phyloP scores from a whole-genome alignment of 495 filamentous ascomycete genomes.

The Neurospora intermedia region DNA sequence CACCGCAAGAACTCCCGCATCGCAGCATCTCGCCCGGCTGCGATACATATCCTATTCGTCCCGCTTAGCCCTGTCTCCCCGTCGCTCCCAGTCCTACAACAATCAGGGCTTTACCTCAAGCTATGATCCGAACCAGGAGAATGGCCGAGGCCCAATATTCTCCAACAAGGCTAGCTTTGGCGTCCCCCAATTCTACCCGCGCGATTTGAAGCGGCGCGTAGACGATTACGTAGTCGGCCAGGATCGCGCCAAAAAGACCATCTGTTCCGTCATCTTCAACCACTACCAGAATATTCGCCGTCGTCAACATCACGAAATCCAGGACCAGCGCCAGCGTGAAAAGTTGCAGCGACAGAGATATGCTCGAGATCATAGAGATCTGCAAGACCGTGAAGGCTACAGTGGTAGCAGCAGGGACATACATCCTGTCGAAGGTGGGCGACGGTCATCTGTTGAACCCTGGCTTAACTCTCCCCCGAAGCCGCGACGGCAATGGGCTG shows the following conservation, averaged over 20 bases:
- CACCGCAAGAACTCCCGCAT: slow-evolving; percentile 14
- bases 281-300: slow-evolving; percentile 88
- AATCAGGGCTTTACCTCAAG: slow-evolving; percentile 50
- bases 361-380: slow-evolving; percentile 25
- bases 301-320: slow-evolving; percentile 65
- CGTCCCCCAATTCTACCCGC: slow-evolving; percentile 66
- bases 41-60: slow-evolving; percentile 21
- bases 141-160: slow-evolving; percentile 40
- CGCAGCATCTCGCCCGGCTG: slow-evolving; percentile 4
- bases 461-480: slow-evolving; percentile 12
- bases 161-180: slow-evolving; percentile 39
- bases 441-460: slow-evolving; percentile 12
- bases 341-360: slow-evolving; percentile 35
- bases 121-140: slow-evolving; percentile 59
- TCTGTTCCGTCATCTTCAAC: slow-evolving; percentile 92
- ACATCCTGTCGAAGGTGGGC: slow-evolving; percentile 42
- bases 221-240: slow-evolving; percentile 96
- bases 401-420: slow-evolving; percentile 18
- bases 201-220: slow-evolving; percentile 74
- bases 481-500: slow-evolving; percentile 14
- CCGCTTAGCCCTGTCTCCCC: slow-evolving; percentile 15
- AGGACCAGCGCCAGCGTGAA: slow-evolving; percentile 52
- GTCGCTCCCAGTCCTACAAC: slow-evolving; percentile 29
- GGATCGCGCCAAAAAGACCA: slow-evolving; percentile 87
- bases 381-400: slow-evolving; percentile 17